Base-by-base conservation (phyloP, 345 rosid genomes). In the Brassica juncea region DNA sequence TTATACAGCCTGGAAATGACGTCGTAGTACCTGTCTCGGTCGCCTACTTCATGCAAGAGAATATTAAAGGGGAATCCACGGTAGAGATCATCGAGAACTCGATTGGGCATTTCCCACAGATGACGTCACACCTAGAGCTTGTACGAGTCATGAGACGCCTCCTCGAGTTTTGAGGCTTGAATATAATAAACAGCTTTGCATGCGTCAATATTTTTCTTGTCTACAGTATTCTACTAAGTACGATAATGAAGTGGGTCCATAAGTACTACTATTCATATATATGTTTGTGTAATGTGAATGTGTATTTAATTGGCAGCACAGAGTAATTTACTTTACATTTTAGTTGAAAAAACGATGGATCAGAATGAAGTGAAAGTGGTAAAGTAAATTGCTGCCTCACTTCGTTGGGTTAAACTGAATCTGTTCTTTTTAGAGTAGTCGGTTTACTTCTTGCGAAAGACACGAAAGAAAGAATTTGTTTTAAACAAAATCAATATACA, bases 41-140 rank as follows among this genome's bases (percentile, higher is more conserved):
- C 3, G 94, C 86, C 0, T 80, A 83, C 69, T 90, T 81, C 87
- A 90, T 90, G 88, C 85, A 84, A 30, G 84, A 89, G 77, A 92
- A 84, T 77, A 86, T 90, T 60, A 74, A 76, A 47, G 93, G 86
- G 28, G 74, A 83, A 65, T 70, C 91, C 0, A 85, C 89, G 8
- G 88, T 92, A 68, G 91, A 88, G 65, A 83, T 86, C 3, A 77
- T 90, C 0, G 72, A 75, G 19, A 82, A 90, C 1, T 62, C 80
- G 4, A 23, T 71, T 4, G 94, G 97, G 1, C 97, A 92, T 80
- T 88, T 83, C 58, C 94, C 93, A 1, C 97, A 92, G 12, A 73
- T 90, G 57, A 92, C 93, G 2, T 90, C 90, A 8, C 92, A 80
- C 69, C 34, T 72, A 4, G 83, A 86, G 63, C 81, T 92, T 31